Percentiles rank a stretch among this genome's conserved stretches.
phyloP scores from a whole-genome alignment of 2,329 filamentous ascomycete species.

The Macrophomina pseudophaseolina region DNA sequence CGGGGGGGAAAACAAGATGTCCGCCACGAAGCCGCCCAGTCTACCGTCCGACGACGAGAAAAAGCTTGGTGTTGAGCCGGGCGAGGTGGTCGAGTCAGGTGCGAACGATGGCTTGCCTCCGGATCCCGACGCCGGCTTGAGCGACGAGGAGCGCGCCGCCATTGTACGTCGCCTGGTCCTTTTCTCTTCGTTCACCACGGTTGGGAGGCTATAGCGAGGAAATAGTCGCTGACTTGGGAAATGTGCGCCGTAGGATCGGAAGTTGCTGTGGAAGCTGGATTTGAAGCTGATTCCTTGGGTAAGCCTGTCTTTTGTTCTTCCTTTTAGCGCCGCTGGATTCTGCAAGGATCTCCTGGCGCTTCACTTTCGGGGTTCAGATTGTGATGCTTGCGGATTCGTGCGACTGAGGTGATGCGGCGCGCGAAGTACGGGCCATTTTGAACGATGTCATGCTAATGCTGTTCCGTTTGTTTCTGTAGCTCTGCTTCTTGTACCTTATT shows the following conservation, averaged over 20 bases:
- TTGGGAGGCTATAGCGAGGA: too few species aligned
- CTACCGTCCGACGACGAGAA: constrained; percentile 30
- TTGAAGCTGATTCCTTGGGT: constrained; percentile 65
- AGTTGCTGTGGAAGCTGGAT: constrained; percentile 67
- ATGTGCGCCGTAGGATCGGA: constrained; percentile 58
- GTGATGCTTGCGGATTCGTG: too few species aligned
- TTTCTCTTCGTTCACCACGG: too few species aligned
- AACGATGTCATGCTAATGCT: background rate
- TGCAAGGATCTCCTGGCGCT: too few species aligned
- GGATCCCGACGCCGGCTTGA: constrained; percentile 69
- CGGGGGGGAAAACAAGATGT: background rate
- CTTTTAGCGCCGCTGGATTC: background rate
- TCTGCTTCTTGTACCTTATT: constrained; percentile 74
- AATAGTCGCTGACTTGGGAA: background rate
- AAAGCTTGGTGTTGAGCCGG: constrained; percentile 28
- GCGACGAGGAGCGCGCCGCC: constrained; percentile 64
- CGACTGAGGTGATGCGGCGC: background rate
- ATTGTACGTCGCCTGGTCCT: constrained; percentile 55
- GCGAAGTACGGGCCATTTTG: background rate
- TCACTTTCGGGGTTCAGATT: too few species aligned
- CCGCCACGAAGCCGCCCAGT: constrained; percentile 3
- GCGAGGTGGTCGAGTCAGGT: constrained; percentile 24
- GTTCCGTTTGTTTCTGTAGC: constrained; percentile 40
- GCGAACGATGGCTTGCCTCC: constrained; percentile 33
- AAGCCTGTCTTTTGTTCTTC: constrained; percentile 20